Evolutionary conservation across 768 basidiomycete genomes (phyloP).

Genomic region (Lanmaoa pseudosensibilis): DNA sequence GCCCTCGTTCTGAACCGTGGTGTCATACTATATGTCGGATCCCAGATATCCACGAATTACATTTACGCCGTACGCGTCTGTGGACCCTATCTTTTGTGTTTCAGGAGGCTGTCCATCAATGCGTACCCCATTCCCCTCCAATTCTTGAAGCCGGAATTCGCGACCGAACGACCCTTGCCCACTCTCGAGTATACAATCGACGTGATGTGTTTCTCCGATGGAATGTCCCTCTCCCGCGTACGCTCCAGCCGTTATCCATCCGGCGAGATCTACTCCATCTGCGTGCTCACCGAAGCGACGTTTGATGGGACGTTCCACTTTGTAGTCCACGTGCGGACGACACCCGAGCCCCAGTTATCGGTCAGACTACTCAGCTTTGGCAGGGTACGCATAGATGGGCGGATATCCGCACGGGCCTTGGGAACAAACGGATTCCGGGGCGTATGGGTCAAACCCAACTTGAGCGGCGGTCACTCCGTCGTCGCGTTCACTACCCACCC

Average conservation of each 20-base stretch:
- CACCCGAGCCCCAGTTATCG: not conserved
- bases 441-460: not conserved
- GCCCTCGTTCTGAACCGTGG: not conserved
- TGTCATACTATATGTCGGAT: not conserved
- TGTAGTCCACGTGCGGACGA: slow-evolving; percentile 20
- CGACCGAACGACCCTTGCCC: slow-evolving; percentile 9
- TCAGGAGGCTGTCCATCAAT: slow-evolving; percentile 51
- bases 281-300: slow-evolving; percentile 38
- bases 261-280: slow-evolving; percentile 36
- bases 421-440: not conserved
- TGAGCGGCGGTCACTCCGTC: not conserved
- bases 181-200: slow-evolving; percentile 16
- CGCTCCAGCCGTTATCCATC: slow-evolving; percentile 26
- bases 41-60: slow-evolving; percentile 30
- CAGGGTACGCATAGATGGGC: not conserved
- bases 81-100: slow-evolving; percentile 49
- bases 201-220: slow-evolving; percentile 33
- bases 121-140: slow-evolving; percentile 28
- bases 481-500: not conserved
- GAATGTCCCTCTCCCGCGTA: slow-evolving; percentile 40
- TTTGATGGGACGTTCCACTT: slow-evolving; percentile 47
- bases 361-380: not conserved
- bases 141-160: slow-evolving; percentile 1
- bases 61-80: slow-evolving; percentile 44
- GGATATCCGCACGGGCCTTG: not conserved